A percentile compares a stretch with the other conserved stretches of the same genome.
phyloP scores from a whole-genome alignment of 2,329 filamentous ascomycete species.

The Gaeumannomyces tritici region DNA sequence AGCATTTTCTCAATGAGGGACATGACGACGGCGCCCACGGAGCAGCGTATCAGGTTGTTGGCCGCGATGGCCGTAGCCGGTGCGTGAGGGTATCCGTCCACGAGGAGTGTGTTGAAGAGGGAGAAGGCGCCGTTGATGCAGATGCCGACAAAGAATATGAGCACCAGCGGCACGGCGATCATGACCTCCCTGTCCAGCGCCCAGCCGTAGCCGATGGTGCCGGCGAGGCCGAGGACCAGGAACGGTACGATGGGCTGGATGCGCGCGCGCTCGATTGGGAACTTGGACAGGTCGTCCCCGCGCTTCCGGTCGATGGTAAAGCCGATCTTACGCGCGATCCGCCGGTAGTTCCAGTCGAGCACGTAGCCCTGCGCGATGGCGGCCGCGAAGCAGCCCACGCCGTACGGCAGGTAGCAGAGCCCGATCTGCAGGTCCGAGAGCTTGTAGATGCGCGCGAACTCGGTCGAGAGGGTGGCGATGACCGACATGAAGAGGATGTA shows the following conservation, averaged over 20 bases:
- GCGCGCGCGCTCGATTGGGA: constrained; percentile 46
- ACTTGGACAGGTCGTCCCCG: constrained; percentile 38
- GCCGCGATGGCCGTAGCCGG: constrained; percentile 55
- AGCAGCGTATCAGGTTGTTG: constrained; percentile 54
- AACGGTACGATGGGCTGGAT: constrained; percentile 45
- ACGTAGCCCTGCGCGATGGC: constrained; percentile 46
- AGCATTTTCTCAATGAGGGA: constrained; percentile 52
- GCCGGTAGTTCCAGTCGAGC: constrained; percentile 60
- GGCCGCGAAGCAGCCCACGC: constrained; percentile 36
- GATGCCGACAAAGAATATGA: constrained; percentile 48
- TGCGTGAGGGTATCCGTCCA: constrained; percentile 52
- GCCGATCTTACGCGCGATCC: constrained; percentile 51
- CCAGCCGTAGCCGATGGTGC: constrained; percentile 49
- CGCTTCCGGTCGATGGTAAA: constrained; percentile 51
- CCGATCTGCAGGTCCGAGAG: constrained; percentile 42
- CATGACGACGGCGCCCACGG: constrained; percentile 48
- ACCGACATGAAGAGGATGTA: constrained; percentile 48
- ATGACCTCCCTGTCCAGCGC: constrained; percentile 35
- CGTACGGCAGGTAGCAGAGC: constrained; percentile 45
- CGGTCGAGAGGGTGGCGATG: constrained; percentile 40
- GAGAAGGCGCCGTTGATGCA: constrained; percentile 53
- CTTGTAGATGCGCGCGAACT: constrained; percentile 40
- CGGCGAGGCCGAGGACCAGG: constrained; percentile 41
- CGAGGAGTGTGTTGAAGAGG: constrained; percentile 52
- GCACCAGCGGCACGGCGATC: constrained; percentile 43